These are phyloP conservation scores for Gossypium arboreum DNA, from an alignment of 345 rosid species.

Conservation along the genomic window DNA sequence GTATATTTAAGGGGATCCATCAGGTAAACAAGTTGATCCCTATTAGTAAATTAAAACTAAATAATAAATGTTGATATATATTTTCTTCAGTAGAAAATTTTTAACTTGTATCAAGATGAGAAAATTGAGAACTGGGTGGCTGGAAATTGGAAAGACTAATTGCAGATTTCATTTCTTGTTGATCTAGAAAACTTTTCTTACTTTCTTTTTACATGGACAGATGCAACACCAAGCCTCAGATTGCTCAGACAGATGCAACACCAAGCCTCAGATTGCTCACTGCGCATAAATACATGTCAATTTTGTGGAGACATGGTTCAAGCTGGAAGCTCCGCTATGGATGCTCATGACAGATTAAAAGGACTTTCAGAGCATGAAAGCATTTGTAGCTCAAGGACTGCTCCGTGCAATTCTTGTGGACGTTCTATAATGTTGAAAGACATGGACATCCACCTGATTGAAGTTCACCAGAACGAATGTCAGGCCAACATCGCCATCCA, in stretches of 20 bases:
- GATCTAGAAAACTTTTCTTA: background rate
- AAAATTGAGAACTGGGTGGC: background rate
- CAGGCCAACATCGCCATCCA: background rate
- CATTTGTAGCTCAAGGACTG: slow-evolving; percentile 83
- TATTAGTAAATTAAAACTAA: too few relatives aligned
- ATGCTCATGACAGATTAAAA: slow-evolving; percentile 64
- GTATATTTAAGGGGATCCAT: too few relatives aligned
- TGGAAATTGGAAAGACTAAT: background rate
- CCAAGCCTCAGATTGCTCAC: slow-evolving; percentile 64
- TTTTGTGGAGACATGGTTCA: slow-evolving; percentile 95
- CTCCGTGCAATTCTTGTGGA: slow-evolving; percentile 89
- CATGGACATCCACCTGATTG: slow-evolving; percentile 91
- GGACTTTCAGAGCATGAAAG: slow-evolving; percentile 95
- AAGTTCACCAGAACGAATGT: slow-evolving; percentile 67
- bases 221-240: slow-evolving; percentile 73
- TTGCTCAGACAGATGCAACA: slow-evolving; percentile 78
- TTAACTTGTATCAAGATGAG: too few relatives aligned
- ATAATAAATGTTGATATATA: too few relatives aligned
- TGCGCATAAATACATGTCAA: slow-evolving; percentile 65
- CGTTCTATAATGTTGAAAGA: slow-evolving; percentile 91
- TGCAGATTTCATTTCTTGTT: background rate
- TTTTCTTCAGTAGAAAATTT: too few relatives aligned
- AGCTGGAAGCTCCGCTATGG: slow-evolving; percentile 69
- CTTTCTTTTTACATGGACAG: slow-evolving; percentile 29
- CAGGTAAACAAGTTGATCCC: too few relatives aligned